These are phyloP conservation scores for Rhodotorula kratochvilovae DNA, from an alignment of 768 basidiomycete species.

Conservation along the genomic window DNA sequence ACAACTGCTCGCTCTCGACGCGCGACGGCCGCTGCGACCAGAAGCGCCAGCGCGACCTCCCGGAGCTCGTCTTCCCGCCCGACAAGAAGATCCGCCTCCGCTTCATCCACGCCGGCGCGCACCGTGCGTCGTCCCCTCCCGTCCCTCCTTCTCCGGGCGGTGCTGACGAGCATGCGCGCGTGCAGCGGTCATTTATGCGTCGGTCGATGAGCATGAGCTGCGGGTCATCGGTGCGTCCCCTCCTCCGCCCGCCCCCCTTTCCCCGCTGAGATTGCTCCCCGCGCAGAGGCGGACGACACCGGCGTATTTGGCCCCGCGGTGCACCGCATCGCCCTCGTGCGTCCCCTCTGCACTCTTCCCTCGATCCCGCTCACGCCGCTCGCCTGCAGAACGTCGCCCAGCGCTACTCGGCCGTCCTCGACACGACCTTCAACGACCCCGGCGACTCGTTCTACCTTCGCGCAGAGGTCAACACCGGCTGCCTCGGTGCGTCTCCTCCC, in stretches of 20 bases:
- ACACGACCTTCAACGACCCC: constrained; percentile 29
- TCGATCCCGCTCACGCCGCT: too few species aligned
- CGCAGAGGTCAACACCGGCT: constrained; percentile 18
- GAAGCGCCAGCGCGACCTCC: neutral
- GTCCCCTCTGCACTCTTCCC: neutral
- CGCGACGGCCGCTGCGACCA: neutral
- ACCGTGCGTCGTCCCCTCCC: neutral
- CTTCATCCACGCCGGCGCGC: constrained; percentile 19
- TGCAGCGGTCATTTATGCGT: neutral
- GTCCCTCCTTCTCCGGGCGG: too few species aligned
- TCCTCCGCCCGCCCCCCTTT: neutral
- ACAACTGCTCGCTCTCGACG: constrained; percentile 11
- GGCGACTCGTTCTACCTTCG: constrained; percentile 35
- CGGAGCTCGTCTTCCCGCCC: constrained; percentile 13
- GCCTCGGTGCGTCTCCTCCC: neutral
- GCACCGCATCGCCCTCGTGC: constrained; percentile 35
- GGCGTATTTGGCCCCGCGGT: constrained; percentile 17
- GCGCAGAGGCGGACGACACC: constrained; percentile 41
- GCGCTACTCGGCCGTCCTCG: constrained; percentile 41
- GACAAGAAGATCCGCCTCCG: constrained; percentile 14
- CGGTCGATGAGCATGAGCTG: constrained; percentile 22
- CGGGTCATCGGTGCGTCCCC: neutral
- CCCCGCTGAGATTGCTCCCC: constrained; percentile 10
- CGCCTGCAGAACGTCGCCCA: constrained; percentile 26
- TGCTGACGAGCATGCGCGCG: neutral